Conservation (phyloP, 345 rosid genomes). For the Melaleuca alternifolia region DNA sequence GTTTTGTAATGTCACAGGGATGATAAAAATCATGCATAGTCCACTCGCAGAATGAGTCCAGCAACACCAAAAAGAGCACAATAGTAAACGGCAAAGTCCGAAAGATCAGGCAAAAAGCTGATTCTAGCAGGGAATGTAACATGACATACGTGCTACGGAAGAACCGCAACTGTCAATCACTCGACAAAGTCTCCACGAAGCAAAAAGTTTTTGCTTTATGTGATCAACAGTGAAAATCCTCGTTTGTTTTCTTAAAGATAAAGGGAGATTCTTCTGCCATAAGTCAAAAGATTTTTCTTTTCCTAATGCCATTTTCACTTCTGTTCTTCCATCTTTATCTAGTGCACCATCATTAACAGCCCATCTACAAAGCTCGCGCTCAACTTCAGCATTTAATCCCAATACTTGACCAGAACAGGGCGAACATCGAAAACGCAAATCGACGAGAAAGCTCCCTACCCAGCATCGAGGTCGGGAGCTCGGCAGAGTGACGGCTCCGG, state of each 20-base stretch:
- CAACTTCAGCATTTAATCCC: not conserved
- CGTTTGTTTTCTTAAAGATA: not conserved
- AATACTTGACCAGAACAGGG: not conserved
- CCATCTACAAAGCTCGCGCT: not conserved
- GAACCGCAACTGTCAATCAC: not conserved
- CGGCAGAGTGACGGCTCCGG: slow-evolving; percentile 45
- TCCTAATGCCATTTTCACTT: not conserved
- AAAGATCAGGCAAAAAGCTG: not conserved
- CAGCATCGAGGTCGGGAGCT: slow-evolving; percentile 27
- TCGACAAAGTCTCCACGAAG: not conserved
- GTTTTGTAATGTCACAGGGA: not conserved
- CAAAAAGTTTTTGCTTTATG: not conserved
- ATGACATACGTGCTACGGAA: not conserved
- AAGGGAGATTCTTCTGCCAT: not conserved
- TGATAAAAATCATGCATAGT: not conserved
- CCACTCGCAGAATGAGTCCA: not conserved
- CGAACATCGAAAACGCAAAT: not conserved
- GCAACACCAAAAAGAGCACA: not conserved
- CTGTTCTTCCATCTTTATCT: not conserved
- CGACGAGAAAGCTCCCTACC: slow-evolving; percentile 15
- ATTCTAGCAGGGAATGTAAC: not conserved
- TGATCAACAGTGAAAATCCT: not conserved
- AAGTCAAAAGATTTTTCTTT: not conserved
- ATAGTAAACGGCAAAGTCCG: not conserved
- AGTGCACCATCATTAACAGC: not conserved